Conservation (phyloP, 148 eudicot species). For the Agrostemma githago region DNA sequence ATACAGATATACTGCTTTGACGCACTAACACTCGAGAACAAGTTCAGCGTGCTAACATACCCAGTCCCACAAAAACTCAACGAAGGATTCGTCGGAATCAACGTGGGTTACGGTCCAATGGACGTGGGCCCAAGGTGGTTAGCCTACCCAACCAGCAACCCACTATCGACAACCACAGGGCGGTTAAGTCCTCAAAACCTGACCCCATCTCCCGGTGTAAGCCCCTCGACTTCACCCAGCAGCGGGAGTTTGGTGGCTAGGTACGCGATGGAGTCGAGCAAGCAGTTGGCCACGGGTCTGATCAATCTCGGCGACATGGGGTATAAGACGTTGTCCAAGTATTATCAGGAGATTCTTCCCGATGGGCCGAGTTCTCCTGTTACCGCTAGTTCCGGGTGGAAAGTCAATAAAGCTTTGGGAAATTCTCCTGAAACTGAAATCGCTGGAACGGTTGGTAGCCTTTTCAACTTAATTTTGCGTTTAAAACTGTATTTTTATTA, state of each 20-base stretch:
- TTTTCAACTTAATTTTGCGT: neutral
- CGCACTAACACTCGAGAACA: conserved; percentile 79
- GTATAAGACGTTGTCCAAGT: conserved; percentile 77
- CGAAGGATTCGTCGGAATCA: conserved; percentile 59
- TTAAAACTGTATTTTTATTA: too few species aligned
- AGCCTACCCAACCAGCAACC: conserved; percentile 85
- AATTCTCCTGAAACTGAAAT: conserved; percentile 59
- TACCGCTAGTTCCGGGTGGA: conserved; percentile 54
- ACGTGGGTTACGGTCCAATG: conserved; percentile 93
- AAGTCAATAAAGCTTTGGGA: conserved; percentile 49
- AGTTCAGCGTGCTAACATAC: conserved; percentile 85
- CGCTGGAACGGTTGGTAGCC: conserved; percentile 71
- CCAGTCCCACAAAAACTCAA: conserved; percentile 79
- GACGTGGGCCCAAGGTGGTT: conserved; percentile 94
- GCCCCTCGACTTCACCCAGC: conserved; percentile 94
- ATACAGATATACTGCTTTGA: conserved; percentile 98
- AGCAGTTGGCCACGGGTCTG: conserved; percentile 82
- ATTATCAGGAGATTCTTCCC: conserved; percentile 77
- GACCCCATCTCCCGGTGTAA: conserved; percentile 75
- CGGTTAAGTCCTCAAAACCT: conserved; percentile 88
- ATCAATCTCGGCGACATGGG: conserved; percentile 84
- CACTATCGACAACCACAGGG: conserved; percentile 65
- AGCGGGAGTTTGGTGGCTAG: conserved; percentile 76
- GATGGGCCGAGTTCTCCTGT: conserved; percentile 77
- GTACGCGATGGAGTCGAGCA: conserved; percentile 90